Evolutionary conservation across 768 basidiomycete genomes (phyloP).

Genomic region (Ramaria sp.): DNA sequence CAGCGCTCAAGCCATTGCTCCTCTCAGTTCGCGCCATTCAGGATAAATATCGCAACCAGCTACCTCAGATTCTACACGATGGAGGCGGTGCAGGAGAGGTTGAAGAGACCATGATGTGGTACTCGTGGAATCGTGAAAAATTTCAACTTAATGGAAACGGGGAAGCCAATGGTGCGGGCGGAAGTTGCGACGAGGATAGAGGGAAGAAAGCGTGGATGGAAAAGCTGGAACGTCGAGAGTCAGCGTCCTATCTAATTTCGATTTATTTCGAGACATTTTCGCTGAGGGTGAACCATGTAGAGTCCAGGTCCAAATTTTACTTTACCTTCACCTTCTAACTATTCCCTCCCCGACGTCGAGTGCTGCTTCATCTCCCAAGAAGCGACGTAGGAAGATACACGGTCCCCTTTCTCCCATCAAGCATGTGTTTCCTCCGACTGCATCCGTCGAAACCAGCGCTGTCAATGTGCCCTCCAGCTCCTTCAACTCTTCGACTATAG

Average conservation of each 20-base stretch:
- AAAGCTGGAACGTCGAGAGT: conserved; percentile 50
- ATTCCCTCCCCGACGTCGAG: conserved; percentile 26
- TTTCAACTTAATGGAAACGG: conserved; percentile 21
- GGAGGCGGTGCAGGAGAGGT: conserved; percentile 50
- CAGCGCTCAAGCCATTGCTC: conserved; percentile 48
- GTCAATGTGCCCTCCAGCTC: conserved; percentile 7
- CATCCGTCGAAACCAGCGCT: conserved; percentile 16
- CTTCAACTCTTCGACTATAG: not conserved
- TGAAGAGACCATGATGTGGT: conserved; percentile 76
- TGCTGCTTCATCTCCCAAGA: not conserved
- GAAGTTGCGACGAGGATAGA: conserved; percentile 34
- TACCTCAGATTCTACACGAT: conserved; percentile 46
- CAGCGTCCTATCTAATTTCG: conserved; percentile 11
- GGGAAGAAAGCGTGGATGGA: conserved; percentile 51
- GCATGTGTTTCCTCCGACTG: conserved; percentile 1
- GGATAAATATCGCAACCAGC: conserved; percentile 55
- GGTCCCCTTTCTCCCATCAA: conserved; percentile 14
- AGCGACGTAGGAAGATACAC: conserved; percentile 18
- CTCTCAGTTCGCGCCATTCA: conserved; percentile 42
- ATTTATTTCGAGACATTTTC: conserved; percentile 2
- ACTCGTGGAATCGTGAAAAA: conserved; percentile 52
- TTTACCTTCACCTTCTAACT: conserved; percentile 55
- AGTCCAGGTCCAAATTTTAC: conserved; percentile 63
- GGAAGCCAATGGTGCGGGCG: conserved; percentile 15
- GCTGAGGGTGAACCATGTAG: conserved; percentile 23